These are phyloP conservation scores for Clavariopsis aquatica DNA, from an alignment of 495 filamentous ascomycete genomes.

Conservation along the genomic window DNA sequence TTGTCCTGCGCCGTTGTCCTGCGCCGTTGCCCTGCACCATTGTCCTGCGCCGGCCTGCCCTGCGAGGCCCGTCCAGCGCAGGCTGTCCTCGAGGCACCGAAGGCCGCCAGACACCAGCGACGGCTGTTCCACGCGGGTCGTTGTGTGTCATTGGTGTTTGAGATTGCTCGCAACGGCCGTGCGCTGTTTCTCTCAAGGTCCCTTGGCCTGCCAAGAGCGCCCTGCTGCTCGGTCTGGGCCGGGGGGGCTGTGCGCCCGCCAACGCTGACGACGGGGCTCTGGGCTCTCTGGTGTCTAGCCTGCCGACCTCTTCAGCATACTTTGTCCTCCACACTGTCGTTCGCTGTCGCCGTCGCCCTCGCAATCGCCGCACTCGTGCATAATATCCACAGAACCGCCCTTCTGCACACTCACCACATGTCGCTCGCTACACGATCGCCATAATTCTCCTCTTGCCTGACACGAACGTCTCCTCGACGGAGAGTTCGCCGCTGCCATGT, in stretches of 20 bases:
- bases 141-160: constrained; percentile 11
- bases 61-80: no score
- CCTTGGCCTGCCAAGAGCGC: constrained; percentile 5
- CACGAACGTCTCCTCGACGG: constrained; percentile 29
- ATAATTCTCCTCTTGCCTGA: constrained; percentile 7
- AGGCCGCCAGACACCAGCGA: not conserved
- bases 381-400: not conserved
- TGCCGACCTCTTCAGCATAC: not conserved
- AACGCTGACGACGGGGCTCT: not conserved
- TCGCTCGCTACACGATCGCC: constrained; percentile 28
- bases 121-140: not conserved
- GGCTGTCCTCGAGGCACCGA: no score
- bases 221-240: not conserved
- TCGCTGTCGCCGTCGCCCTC: not conserved
- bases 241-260: constrained; percentile 5
- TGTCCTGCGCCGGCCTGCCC: no score
- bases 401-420: constrained; percentile 7
- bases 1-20: no score
- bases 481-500: constrained; percentile 24
- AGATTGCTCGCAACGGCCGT: constrained; percentile 1
- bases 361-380: not conserved
- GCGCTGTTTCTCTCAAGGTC: constrained; percentile 1
- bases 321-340: not conserved
- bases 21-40: no score
- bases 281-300: not conserved